Evolutionary conservation across 352 stramenopile species (phyloP).

Genomic region (Pythium brachiatum): DNA sequence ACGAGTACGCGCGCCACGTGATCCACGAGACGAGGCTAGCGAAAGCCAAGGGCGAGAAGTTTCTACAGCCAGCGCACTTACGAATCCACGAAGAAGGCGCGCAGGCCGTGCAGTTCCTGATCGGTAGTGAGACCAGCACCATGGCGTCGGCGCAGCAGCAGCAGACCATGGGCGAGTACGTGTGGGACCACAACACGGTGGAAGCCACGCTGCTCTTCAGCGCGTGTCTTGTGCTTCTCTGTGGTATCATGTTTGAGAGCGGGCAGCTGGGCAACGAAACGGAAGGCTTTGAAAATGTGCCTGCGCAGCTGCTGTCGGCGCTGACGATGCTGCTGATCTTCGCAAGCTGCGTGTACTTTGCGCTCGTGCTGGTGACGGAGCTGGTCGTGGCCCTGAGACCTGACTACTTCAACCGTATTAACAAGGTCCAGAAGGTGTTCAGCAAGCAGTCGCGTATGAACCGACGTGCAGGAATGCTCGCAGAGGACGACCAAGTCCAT

Average conservation of each 20-base stretch:
- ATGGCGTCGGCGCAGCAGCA: conserved; percentile 28
- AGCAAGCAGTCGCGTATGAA: conserved; percentile 36
- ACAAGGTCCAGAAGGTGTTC: conserved; percentile 59
- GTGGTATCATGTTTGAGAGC: conserved; percentile 67
- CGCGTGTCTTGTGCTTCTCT: conserved; percentile 60
- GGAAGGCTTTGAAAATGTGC: conserved; percentile 43
- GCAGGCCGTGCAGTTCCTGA: conserved; percentile 28
- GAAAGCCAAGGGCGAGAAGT: conserved; percentile 52
- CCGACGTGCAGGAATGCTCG: conserved; percentile 9
- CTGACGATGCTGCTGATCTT: conserved; percentile 57
- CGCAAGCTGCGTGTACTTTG: conserved; percentile 58
- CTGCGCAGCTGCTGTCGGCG: conserved; percentile 45
- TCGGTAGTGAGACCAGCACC: not conserved
- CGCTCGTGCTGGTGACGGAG: conserved; percentile 59
- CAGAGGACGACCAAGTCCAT: conserved; percentile 12
- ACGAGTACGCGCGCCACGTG: conserved; percentile 51
- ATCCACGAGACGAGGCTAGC: conserved; percentile 48
- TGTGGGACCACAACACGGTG: conserved; percentile 82
- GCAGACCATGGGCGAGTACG: conserved; percentile 50
- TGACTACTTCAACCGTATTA: conserved; percentile 61
- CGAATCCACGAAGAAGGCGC: conserved; percentile 42
- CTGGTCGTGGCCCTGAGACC: conserved; percentile 58
- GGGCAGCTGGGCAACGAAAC: conserved; percentile 43
- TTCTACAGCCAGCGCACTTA: conserved; percentile 51
- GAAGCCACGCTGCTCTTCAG: conserved; percentile 71